phyloP scores from a whole-genome alignment of 176 grass and related monocot genomes.

The Triticum timopheevii region DNA sequence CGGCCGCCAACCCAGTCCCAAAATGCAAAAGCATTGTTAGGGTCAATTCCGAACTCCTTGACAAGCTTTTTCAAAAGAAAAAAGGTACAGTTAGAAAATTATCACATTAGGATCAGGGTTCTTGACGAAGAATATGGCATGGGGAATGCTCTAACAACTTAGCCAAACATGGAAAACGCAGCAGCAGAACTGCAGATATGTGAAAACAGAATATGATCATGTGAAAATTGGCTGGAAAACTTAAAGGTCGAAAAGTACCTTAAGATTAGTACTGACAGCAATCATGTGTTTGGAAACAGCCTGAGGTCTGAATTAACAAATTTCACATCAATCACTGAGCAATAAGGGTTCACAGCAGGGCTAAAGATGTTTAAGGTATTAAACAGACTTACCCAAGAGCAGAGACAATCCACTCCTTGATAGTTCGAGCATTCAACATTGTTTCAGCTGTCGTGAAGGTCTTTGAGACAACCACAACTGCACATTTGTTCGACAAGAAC shows the following conservation, averaged over 20 bases:
- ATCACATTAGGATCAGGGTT: neutral
- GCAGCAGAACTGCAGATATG: neutral
- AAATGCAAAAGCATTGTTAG: conserved; percentile 95
- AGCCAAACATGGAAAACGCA: neutral
- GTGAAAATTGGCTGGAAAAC: neutral
- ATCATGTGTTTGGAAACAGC: conserved; percentile 99
- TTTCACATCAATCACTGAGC: conserved; percentile 23
- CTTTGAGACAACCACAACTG: conserved; percentile 99
- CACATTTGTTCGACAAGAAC: neutral
- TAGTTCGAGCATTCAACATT: conserved; percentile 97
- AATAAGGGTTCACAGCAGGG: neutral
- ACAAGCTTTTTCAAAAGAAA: conserved; percentile 78
- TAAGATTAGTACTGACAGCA: conserved; percentile 95
- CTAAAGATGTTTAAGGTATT: conserved; percentile 22
- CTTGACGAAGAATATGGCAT: neutral
- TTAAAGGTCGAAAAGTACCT: conserved; percentile 42
- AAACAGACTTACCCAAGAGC: conserved; percentile 73
- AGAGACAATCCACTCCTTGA: conserved; percentile 93
- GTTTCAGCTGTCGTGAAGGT: conserved; percentile 99
- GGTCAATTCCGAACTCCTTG: conserved; percentile 88
- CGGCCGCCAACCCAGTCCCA: conserved; percentile 99
- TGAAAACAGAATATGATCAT: neutral
- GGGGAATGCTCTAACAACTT: neutral
- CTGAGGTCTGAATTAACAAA: conserved; percentile 51
- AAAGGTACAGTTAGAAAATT: conserved; percentile 14